Evolutionary conservation across 768 basidiomycete species (phyloP), one percentile per base, ranked within the genome.

Genomic region (Pholiota conissans): DNA sequence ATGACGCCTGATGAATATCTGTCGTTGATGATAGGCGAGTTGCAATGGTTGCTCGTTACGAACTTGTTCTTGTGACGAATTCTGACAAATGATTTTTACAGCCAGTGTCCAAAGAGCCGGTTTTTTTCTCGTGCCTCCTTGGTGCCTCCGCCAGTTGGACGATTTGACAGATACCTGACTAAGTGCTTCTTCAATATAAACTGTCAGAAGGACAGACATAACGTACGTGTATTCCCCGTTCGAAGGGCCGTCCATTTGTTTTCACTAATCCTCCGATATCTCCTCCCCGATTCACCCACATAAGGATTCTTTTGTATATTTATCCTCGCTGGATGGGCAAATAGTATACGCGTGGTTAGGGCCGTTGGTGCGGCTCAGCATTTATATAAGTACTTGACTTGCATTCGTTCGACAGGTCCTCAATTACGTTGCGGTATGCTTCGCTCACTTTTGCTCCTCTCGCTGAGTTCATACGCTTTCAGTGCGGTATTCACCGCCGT

Each of bases 291-390:
- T 54, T 28, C 30, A 22, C 27, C 29, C 53, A 45, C 40, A 54
- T 28, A 40, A 35, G 37, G 51, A 24, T 14, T 8, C 16, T 16
- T 14, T 16, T 52, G 27, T 52, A 42, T 40, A 28, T 29, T 52
- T 42, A 37, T 39, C 35, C n/a, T 24, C 37, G 42, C 16, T 22
- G 42, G 39, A 45, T 24, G 40, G 53, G 29, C n/a, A 54, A 54
- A 54, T 20, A 20, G 14, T 45, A 45, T 34, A 54, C 46, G 27
- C 53, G 53, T 52, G 26, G 22, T n/a, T 28, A 54, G 29, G 53
- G 53, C 53, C 53, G 40, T n/a, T 54, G 40, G 45, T n/a, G 40
- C 30, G 42, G 53, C 53, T 54, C 40, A 54, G 20, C 20, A 3
- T 13, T 32, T 14, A 46, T 46, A 54, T 54, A 54, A 32, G 30